These are phyloP conservation scores for Plantago coronopus DNA, from an alignment of 305 asterid genomes.

Conservation along the genomic window DNA sequence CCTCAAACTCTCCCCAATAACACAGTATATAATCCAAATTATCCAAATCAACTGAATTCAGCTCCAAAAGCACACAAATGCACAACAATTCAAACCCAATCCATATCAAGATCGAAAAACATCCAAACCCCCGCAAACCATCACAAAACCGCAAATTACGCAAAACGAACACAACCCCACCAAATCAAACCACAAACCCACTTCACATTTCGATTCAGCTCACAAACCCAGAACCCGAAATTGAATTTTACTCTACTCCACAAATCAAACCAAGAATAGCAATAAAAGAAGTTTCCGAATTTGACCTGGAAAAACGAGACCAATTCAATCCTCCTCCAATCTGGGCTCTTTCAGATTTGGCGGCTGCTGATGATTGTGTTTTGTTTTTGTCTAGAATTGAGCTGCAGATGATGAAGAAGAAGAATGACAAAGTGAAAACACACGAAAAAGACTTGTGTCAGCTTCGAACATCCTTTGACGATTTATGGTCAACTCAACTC, in stretches of 20 bases:
- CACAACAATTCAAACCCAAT: slow-evolving; percentile 1
- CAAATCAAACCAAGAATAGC: background rate
- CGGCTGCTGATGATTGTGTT: no score
- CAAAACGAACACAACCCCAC: slow-evolving; percentile 11
- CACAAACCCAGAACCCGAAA: slow-evolving; percentile 4
- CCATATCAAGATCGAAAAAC: slow-evolving; percentile 6
- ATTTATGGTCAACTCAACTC: slow-evolving; percentile 10
- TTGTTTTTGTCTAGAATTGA: no score
- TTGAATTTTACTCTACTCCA: background rate
- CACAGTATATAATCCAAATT: background rate
- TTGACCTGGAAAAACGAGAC: background rate
- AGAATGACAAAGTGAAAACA: slow-evolving; percentile 4
- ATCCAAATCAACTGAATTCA: background rate
- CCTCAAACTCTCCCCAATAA: background rate
- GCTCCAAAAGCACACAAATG: slow-evolving; percentile 10
- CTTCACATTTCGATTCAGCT: slow-evolving; percentile 2
- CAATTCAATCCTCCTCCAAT: no score
- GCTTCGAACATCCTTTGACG: slow-evolving; percentile 16
- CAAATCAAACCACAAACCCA: background rate
- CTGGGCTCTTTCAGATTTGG: no score
- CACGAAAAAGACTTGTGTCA: slow-evolving; percentile 13
- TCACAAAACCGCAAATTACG: background rate
- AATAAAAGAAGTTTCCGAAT: background rate
- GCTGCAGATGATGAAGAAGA: background rate
- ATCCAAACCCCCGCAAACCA: background rate